phyloP scores from a whole-genome alignment of 179 eudicot species.

The Spinacia oleracea region DNA sequence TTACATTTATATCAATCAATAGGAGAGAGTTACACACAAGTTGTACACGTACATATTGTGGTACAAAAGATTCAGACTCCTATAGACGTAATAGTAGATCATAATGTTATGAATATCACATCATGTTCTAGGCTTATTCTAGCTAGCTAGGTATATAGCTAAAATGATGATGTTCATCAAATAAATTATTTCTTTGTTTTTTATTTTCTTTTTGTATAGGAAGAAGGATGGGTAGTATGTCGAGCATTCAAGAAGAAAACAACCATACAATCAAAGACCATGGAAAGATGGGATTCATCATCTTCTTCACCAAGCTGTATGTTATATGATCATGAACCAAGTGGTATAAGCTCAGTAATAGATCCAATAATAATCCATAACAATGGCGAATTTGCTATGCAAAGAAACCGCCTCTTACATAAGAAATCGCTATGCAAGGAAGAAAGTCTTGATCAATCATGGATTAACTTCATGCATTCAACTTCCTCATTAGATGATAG shows the following conservation, averaged over 20 bases:
- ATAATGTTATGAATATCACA: too few relatives aligned
- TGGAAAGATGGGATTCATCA: slow-evolving; percentile 62
- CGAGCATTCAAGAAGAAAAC: slow-evolving; percentile 86
- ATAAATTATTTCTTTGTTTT: neutral
- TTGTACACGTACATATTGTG: too few relatives aligned
- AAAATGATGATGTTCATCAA: too few relatives aligned
- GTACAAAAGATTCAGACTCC: too few relatives aligned
- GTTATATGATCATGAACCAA: slow-evolving; percentile 50
- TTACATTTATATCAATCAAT: too few relatives aligned
- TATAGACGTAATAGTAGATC: too few relatives aligned
- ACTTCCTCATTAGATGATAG: slow-evolving; percentile 30
- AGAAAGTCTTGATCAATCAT: slow-evolving; percentile 47
- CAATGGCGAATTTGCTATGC: slow-evolving; percentile 3
- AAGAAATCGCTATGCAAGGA: slow-evolving; percentile 61
- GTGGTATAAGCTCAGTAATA: slow-evolving; percentile 39
- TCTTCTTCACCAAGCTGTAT: too few relatives aligned
- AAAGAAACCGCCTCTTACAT: slow-evolving; percentile 21
- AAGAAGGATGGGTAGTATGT: slow-evolving; percentile 99
- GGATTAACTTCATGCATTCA: slow-evolving; percentile 37
- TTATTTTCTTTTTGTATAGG: slow-evolving; percentile 38
- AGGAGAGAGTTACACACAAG: too few relatives aligned
- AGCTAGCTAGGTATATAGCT: too few relatives aligned
- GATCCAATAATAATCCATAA: slow-evolving; percentile 24
- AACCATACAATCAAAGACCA: slow-evolving; percentile 53
- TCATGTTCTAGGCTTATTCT: too few relatives aligned